Base-by-base conservation (phyloP, 441 rosid species). In the Adansonia gregorii region DNA sequence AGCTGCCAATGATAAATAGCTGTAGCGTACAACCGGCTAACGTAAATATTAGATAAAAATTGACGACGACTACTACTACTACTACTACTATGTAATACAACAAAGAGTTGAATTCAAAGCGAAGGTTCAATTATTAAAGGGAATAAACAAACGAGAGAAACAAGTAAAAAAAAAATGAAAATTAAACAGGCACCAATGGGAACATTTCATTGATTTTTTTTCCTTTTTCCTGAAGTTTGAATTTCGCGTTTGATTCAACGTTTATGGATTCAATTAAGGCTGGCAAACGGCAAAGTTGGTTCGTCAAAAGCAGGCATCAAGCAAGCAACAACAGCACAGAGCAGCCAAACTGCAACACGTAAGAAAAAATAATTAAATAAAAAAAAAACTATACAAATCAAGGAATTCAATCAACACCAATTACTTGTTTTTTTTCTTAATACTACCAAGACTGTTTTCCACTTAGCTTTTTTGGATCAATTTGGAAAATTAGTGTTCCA, bases 341-440 rank as follows among this genome's bases (percentile, higher is more conserved):
- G 79, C 79, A 45, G 79, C 79, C 6, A 90, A 83, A 75, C 94
- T 90, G 88, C 82, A 75, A 31, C 4, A 7, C 3, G 66, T 24
- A 43, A 49, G 7, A 0, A 2, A 49, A 2, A 74, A 63, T 3
- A 24, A 24, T 6, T 22, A 15, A 54, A 54, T n/a, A n/a, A 15
- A 8, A 15, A 52, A 54, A 54, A 20, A 49, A 49, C 54, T 49
- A 49, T 49, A 49, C 54, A 49, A 49, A 12, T 49, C 54, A 12
- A 52, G 4, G 3, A 52, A 1, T 52, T 4, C 56, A 52, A 14
- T 52, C 56, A 52, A 3, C 56, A 52, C 17, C 15, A 11, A 51
- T 51, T 51, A 51, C 12, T 51, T 49, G 35, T 27, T 27, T 27
- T 27, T 27, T 27, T 27, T 2, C 35, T 27, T 27, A 27, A 27